Conservation (phyloP, 2,329 filamentous ascomycete species). For the Harringtonia aguacate region DNA sequence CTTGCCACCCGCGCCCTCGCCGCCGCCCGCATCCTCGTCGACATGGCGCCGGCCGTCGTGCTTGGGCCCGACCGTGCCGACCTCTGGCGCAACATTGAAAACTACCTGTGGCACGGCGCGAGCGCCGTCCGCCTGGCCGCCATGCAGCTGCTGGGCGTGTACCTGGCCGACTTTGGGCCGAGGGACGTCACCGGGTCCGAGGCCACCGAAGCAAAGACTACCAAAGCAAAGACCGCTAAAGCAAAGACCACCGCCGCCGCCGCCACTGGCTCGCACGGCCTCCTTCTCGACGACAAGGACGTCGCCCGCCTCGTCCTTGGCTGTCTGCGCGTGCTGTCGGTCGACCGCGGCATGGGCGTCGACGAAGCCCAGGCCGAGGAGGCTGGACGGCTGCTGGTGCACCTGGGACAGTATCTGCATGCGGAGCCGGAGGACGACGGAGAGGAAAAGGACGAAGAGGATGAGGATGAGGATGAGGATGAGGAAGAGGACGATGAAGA, state of each 20-base stretch:
- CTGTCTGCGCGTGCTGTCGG: constrained; percentile 44
- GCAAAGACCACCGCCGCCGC: constrained; percentile 35
- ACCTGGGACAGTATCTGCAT: constrained; percentile 58
- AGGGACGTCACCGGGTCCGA: constrained; percentile 45
- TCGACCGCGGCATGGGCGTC: constrained; percentile 36
- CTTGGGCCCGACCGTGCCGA: constrained; percentile 31
- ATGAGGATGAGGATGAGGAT: constrained; percentile 23
- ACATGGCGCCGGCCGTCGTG: constrained; percentile 57
- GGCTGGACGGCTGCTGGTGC: constrained; percentile 70
- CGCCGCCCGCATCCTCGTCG: constrained; percentile 54
- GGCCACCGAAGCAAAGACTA: constrained; percentile 33
- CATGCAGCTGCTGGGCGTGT: constrained; percentile 63
- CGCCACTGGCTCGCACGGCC: constrained; percentile 52
- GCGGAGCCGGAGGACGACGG: constrained; percentile 37
- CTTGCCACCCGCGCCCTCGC: no score
- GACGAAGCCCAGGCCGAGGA: constrained; percentile 70
- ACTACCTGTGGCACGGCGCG: constrained; percentile 62
- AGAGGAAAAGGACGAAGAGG: constrained; percentile 29
- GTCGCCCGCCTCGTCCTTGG: constrained; percentile 49
- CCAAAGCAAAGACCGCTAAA: constrained; percentile 40
- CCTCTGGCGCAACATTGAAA: constrained; percentile 61
- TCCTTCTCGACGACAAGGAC: constrained; percentile 53
- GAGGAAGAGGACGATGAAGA: constrained; percentile 31
- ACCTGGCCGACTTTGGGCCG: constrained; percentile 68
- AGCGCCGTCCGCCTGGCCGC: constrained; percentile 66